Conservation (phyloP, 2,329 filamentous ascomycete species). For the Penicillium expansum region DNA sequence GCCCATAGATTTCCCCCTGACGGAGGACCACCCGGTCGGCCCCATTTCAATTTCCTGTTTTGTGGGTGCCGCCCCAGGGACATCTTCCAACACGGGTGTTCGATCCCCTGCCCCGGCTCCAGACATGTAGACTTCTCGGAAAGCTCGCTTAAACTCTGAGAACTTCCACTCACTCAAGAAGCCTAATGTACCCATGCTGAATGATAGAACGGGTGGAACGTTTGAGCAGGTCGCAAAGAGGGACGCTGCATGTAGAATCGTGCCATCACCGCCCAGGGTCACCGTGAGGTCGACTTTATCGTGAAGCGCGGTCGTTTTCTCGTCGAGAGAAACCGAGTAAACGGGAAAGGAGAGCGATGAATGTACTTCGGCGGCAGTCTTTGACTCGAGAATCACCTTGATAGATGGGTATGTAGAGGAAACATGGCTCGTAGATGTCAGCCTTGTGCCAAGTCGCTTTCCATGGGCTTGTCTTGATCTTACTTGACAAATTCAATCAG, state of each 20-base stretch:
- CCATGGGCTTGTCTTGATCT: background rate
- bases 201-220: slow-evolving; percentile 88
- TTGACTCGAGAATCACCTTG: slow-evolving; percentile 77
- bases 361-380: slow-evolving; percentile 70
- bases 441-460: background rate
- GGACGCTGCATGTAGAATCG: slow-evolving; percentile 79
- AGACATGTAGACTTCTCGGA: slow-evolving; percentile 88
- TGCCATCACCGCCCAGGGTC: slow-evolving; percentile 91
- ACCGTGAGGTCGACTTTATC: slow-evolving; percentile 83
- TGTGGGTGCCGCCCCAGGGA: slow-evolving; percentile 31
- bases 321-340: slow-evolving; percentile 50
- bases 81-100: slow-evolving; percentile 44
- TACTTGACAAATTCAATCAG: slow-evolving; percentile 58
- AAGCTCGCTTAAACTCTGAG: slow-evolving; percentile 84
- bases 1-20: slow-evolving; percentile 80
- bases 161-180: slow-evolving; percentile 98
- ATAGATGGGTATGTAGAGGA: slow-evolving; percentile 74
- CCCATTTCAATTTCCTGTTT: slow-evolving; percentile 31
- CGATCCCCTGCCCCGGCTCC: slow-evolving; percentile 55
- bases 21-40: slow-evolving; percentile 64
- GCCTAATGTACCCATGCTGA: slow-evolving; percentile 94
- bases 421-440: slow-evolving; percentile 64
- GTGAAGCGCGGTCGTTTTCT: slow-evolving; percentile 55
- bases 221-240: slow-evolving; percentile 77
- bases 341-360: slow-evolving; percentile 69